Base-by-base conservation (phyloP, 495 filamentous ascomycete genomes). In the Aspergillus cavernicola region DNA sequence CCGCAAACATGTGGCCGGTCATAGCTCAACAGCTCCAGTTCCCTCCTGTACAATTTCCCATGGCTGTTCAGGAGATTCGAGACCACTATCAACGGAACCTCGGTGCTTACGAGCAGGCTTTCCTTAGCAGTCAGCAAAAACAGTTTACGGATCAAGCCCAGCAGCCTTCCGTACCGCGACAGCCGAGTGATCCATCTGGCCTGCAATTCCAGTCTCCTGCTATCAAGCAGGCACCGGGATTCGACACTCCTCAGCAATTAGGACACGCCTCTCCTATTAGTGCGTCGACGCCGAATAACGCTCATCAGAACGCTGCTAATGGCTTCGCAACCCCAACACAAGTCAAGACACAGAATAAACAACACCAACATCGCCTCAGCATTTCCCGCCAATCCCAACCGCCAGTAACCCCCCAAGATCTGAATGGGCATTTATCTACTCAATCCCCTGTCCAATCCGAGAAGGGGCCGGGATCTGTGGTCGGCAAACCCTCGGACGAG, bases 21-120 rank as follows among this genome's bases (percentile, higher is more conserved):
- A 73, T 95, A 43, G 84, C 89, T 1, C 79, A 81, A 32, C 70
- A 76, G 22, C 69, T 97, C 48, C 81, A 85, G 12, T 85, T 91
- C 47, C 73, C 79, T 13, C 80, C 72, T 19, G 73, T 81, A 52
- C 87, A 91, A 58, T 74, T 83, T 49, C 86, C 82, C 2, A 72
- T 73, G 15, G 87, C 84, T 0, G 75, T 79, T 11, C 77, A 80
- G 45, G 88, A 95, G 58, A 65, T 97, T 39, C 84, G 82, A 48
- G 71, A 71, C 6, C 73, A 88, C 33, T 95, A 89, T 69, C 84
- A 89, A 55, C 76, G 83, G 37, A 90, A 92, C 53, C 67, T 97
- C 4, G 72, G 65, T 22, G 65, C 72, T 20, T 96, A 90, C 60
- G 92, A 97, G 63, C 82, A 86, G 45, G 81, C 80, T n/a, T 88